Evolutionary conservation across 1,284 basidiomycete species (phyloP).

Genomic region (Trichosporon faecale): DNA sequence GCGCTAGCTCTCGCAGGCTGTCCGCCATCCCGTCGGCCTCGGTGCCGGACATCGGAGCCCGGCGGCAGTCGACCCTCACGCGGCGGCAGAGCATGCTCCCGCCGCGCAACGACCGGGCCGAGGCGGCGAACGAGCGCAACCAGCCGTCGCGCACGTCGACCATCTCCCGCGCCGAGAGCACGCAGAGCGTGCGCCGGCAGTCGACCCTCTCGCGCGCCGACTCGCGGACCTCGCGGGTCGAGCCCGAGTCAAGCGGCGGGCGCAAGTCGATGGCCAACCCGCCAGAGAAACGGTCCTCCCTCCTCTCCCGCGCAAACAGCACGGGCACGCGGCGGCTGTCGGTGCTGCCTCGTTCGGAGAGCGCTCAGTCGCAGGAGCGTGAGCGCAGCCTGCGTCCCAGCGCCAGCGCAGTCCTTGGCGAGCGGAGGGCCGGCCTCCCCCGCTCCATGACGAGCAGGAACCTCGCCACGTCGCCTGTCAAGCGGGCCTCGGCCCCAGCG

Average conservation of each 20-base stretch:
- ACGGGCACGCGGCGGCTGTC: not conserved
- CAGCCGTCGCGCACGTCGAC: slow-evolving; percentile 2
- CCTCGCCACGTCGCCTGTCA: not conserved
- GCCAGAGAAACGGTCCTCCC: not conserved
- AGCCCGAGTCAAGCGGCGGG: not conserved
- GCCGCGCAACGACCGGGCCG: not conserved
- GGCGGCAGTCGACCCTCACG: not conserved
- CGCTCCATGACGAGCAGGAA: not conserved
- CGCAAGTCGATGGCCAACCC: not conserved
- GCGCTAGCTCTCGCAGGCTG: not conserved
- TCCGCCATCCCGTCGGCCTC: not conserved
- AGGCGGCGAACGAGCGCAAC: not conserved
- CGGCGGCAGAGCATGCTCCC: not conserved
- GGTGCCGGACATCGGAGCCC: not conserved
- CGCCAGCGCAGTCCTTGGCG: not conserved
- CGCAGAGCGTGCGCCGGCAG: not conserved
- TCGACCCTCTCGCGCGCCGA: not conserved
- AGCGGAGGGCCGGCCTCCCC: not conserved
- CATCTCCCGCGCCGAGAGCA: not conserved
- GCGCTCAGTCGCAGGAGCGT: not conserved
- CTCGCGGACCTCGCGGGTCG: not conserved
- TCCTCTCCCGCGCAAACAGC: not conserved
- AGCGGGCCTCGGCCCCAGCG: not conserved
- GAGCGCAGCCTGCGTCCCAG: not conserved
- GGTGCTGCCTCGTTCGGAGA: not conserved